Percentiles rank a stretch among this genome's conserved stretches.
These are phyloP conservation scores for Tagetes erecta DNA, from an alignment of 129 eudicot genomes.

Conservation along the genomic window DNA sequence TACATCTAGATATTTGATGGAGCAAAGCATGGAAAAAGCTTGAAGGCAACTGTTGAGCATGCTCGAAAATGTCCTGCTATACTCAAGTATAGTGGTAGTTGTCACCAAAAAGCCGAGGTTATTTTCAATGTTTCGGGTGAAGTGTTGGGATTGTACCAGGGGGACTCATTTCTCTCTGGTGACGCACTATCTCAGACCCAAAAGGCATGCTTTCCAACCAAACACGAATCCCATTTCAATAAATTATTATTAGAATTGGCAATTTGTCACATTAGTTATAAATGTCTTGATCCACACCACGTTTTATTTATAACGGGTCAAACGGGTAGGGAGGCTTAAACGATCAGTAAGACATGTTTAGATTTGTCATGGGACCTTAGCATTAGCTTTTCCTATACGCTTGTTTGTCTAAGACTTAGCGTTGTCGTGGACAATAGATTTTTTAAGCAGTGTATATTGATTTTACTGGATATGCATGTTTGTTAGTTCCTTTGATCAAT, in stretches of 20 bases:
- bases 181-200: constrained; percentile 38
- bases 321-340: not conserved
- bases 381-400: too few species aligned
- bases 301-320: not conserved
- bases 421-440: too few species aligned
- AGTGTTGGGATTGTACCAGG: constrained; percentile 43
- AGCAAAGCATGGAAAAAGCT: constrained; percentile 34
- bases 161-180: constrained; percentile 21
- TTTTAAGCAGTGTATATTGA: too few species aligned
- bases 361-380: too few species aligned
- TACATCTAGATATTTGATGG: constrained; percentile 41
- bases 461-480: too few species aligned
- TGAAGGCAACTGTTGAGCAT: constrained; percentile 38
- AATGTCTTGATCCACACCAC: not conserved
- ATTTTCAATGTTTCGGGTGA: constrained; percentile 52
- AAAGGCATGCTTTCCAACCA: constrained; percentile 44
- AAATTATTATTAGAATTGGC: not conserved
- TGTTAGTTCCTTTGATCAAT: not conserved
- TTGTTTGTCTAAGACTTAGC: too few species aligned
- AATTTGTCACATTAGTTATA: not conserved
- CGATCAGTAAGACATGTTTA: too few species aligned
- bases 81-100: constrained; percentile 29
- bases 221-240: not conserved
- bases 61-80: constrained; percentile 53
- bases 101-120: constrained; percentile 37